Percentiles rank a stretch among this genome's conserved stretches.
Evolutionary conservation across 192 early-diverging fungal genomes (phyloP).

Genomic region (Coemansia sp.): DNA sequence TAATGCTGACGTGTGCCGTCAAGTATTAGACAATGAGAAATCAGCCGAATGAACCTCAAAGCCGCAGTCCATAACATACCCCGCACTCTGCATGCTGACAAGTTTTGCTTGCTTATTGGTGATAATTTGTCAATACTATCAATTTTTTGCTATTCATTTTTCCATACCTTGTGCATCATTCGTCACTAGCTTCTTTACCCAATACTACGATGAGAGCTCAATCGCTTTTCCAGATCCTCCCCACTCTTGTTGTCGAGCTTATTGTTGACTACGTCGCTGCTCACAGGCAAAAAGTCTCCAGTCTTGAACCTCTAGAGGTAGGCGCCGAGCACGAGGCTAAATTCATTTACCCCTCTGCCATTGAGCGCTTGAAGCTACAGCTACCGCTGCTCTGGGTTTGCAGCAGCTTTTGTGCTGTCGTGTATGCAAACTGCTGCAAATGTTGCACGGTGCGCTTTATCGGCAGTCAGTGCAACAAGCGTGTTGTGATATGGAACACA

Average conservation of each 20-base stretch:
- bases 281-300: neutral
- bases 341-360: too few relatives aligned
- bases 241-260: neutral
- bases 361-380: neutral
- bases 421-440: neutral
- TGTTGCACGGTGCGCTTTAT: neutral
- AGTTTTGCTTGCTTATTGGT: too few relatives aligned
- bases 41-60: neutral
- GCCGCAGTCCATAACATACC: neutral
- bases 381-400: neutral
- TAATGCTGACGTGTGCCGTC: neutral
- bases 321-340: too few relatives aligned
- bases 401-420: neutral
- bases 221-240: neutral
- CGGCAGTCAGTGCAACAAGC: neutral
- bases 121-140: too few relatives aligned
- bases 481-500: neutral
- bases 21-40: neutral
- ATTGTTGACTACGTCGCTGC: neutral
- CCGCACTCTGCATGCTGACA: neutral
- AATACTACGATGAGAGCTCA: neutral
- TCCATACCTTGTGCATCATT: neutral
- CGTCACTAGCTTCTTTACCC: neutral
- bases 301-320: neutral
- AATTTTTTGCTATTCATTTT: too few relatives aligned